A percentile compares a stretch with the other conserved stretches of the same genome.
phyloP scores from a whole-genome alignment of 179 eudicot genomes.

The Gypsophila paniculata region DNA sequence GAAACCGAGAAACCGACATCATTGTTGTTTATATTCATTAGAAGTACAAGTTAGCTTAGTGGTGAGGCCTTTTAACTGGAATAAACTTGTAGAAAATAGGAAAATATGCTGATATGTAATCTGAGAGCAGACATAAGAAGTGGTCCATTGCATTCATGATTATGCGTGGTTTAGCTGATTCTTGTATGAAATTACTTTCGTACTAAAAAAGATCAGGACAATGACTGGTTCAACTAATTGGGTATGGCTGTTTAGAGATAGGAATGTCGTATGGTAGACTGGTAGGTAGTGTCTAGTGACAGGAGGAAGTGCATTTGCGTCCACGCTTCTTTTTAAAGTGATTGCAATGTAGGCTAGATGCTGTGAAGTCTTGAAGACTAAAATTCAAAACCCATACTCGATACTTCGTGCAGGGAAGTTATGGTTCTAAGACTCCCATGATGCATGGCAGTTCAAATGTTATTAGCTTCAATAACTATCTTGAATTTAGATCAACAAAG shows the following conservation, averaged over 20 bases:
- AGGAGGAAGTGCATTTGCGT: neutral
- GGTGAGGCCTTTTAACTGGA: neutral
- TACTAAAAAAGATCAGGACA: neutral
- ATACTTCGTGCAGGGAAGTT: neutral
- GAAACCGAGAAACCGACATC: neutral
- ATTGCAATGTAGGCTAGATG: neutral
- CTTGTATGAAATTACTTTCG: neutral
- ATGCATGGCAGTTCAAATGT: neutral
- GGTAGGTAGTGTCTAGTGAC: neutral
- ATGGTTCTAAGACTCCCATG: neutral
- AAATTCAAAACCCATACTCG: neutral
- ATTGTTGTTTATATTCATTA: neutral
- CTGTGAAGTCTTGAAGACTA: neutral
- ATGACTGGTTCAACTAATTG: neutral
- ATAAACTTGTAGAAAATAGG: neutral
- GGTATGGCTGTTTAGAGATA: neutral
- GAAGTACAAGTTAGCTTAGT: neutral
- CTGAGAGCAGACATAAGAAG: slow-evolving; percentile 2
- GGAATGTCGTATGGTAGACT: neutral
- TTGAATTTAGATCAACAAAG: neutral
- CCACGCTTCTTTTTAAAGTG: neutral
- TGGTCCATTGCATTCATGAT: neutral
- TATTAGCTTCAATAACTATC: neutral
- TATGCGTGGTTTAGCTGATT: neutral
- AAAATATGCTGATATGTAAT: neutral